Conservation (phyloP, 257 asterid genomes). For the Ilex aquifolium region DNA sequence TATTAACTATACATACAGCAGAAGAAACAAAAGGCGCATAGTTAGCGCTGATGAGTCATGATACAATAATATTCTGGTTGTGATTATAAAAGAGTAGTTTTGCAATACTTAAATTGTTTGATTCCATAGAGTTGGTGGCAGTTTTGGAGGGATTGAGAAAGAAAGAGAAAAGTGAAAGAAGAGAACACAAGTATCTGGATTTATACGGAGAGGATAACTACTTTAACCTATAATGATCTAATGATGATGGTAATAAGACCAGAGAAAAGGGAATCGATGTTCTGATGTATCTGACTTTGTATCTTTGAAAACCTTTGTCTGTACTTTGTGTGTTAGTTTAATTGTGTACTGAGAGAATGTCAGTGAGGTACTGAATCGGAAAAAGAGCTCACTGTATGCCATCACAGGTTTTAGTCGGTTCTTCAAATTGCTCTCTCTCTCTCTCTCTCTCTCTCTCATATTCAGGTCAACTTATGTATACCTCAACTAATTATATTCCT, state of each 20-base stretch:
- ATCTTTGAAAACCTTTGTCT: constrained; percentile 21
- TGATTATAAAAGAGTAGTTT: constrained; percentile 35
- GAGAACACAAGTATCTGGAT: constrained; percentile 55
- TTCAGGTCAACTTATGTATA: too few species aligned
- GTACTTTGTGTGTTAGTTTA: constrained; percentile 27
- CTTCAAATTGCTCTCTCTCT: too few species aligned
- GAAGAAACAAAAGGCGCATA: constrained; percentile 36
- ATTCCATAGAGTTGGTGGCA: constrained; percentile 88
- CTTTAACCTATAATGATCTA: constrained; percentile 17
- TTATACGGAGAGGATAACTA: constrained; percentile 19
- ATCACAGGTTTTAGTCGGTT: too few species aligned
- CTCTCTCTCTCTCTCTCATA: too few species aligned
- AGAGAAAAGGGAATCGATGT: constrained; percentile 78
- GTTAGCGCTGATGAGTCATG: constrained; percentile 35
- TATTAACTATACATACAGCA: constrained; percentile 7
- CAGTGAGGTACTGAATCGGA: constrained; percentile 48
- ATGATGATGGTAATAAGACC: constrained; percentile 28
- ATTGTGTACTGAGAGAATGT: constrained; percentile 24
- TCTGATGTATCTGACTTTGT: constrained; percentile 54
- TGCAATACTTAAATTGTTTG: constrained; percentile 49
- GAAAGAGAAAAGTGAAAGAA: constrained; percentile 30
- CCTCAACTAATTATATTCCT: too few species aligned
- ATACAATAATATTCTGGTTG: constrained; percentile 58
- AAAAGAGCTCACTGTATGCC: constrained; percentile 18
- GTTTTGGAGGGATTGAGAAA: constrained; percentile 76